Evolutionary conservation across 495 filamentous ascomycete genomes (phyloP).

Genomic region (Xylaria castorea): DNA sequence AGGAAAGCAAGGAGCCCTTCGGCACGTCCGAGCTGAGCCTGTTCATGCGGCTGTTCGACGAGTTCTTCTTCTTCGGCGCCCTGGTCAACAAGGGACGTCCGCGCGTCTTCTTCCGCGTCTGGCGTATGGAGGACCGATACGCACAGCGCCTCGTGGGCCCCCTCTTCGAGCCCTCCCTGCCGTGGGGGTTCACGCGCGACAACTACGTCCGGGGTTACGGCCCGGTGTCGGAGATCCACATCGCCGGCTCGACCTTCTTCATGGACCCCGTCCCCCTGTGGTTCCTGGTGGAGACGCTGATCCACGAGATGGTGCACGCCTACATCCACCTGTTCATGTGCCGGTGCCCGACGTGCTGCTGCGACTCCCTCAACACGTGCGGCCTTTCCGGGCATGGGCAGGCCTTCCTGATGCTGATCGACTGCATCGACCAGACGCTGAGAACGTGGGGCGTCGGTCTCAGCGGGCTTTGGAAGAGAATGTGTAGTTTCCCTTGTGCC

Average conservation of each 20-base stretch:
- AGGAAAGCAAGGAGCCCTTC: neutral
- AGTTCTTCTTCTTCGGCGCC: slow-evolving; percentile 15
- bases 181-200: neutral
- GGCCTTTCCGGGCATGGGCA: neutral
- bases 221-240: neutral
- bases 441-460: neutral
- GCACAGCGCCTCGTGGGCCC: neutral
- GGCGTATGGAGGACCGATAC: neutral
- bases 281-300: neutral
- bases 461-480: neutral
- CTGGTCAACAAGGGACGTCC: neutral
- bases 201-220: neutral
- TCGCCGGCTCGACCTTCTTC: neutral
- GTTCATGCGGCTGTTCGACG: slow-evolving; percentile 8
- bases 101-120: neutral
- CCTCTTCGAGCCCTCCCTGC: neutral
- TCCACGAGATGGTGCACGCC: slow-evolving; percentile 20
- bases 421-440: slow-evolving; percentile 9
- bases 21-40: neutral
- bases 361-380: neutral
- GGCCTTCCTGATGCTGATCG: slow-evolving; percentile 11
- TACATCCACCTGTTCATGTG: neutral
- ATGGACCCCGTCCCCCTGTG: neutral
- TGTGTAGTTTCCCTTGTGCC: neutral
- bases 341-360: neutral